phyloP scores from a whole-genome alignment of 768 basidiomycete species.

The Lepiota brunneoincarnata region DNA sequence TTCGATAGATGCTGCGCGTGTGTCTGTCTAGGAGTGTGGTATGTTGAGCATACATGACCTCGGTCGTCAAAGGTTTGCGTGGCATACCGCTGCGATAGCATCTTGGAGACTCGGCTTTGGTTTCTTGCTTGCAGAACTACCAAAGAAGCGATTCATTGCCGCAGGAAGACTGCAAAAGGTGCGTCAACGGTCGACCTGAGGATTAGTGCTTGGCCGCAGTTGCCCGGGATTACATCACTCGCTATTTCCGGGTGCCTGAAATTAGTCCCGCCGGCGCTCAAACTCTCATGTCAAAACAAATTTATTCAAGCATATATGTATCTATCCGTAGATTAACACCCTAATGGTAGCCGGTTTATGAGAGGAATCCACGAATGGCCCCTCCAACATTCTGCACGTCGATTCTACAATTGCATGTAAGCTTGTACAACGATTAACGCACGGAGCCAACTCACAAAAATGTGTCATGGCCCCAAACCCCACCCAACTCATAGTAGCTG shows the following conservation, averaged over 20 bases:
- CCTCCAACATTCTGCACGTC: conserved; percentile 90
- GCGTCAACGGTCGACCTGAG: background rate
- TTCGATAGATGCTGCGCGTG: conserved; percentile 83
- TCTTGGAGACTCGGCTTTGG: conserved; percentile 86
- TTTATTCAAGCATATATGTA: too few relatives aligned
- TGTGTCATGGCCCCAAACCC: conserved; percentile 99
- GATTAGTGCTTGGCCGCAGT: background rate
- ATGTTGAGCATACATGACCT: background rate
- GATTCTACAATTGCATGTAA: conserved; percentile 40
- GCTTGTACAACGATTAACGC: background rate
- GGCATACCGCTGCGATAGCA: conserved; percentile 83
- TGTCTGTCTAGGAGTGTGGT: conserved; percentile 67
- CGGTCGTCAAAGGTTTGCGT: background rate
- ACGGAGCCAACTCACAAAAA: conserved; percentile 70
- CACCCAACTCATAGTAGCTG: conserved; percentile 95
- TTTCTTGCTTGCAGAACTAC: conserved; percentile 69
- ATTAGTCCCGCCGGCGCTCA: too few relatives aligned
- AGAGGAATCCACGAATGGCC: conserved; percentile 87
- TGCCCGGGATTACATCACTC: conserved; percentile 2
- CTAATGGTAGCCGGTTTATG: conserved; percentile 26
- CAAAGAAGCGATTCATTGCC: conserved; percentile 85
- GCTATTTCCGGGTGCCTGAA: too few relatives aligned
- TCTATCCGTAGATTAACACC: background rate
- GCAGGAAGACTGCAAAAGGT: background rate
- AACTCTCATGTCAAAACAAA: too few relatives aligned